Base-by-base conservation (phyloP, 2,329 filamentous ascomycete genomes). In the Clonostachys byssicola region DNA sequence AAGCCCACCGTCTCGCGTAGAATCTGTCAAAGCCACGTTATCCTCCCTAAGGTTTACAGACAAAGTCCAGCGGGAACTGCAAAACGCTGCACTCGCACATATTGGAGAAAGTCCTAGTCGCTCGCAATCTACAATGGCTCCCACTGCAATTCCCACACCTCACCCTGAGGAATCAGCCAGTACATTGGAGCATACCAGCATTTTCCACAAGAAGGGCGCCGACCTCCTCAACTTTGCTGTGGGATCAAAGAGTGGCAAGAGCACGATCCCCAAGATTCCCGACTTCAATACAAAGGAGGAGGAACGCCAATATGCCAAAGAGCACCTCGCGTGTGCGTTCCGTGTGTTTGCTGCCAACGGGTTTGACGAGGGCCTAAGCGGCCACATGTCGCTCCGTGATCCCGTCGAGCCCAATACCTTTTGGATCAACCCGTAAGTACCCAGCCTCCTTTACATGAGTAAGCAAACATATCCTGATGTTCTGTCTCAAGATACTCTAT, bases 331-430 rank as follows among this genome's bases (percentile, higher is more conserved):
- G 0, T 61, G 65, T 5, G 71, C 73, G 1, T 77, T 77, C 49
- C 66, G 73, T 23, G 66, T 75, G 7, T 76, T 75, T 59, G 66
- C 68, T 2, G 67, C 71, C 36, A 54, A 68, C 40, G 72, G 73
- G 9, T 76, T 65, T 61, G 78, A 75, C 0, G 83, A 86, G 59
- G 83, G 83, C 40, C 83, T 83, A 62, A 70, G 71, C 14, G 83
- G 83, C 2, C 83, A 87, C 57, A 86, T 87, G 47, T 74, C 67
- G 5, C 78, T 86, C 1, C 72, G 83, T 9, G 83, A 86, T 55
- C 81, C 83, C 0, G 78, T 84, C 53, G 65, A 77, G 51, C 67
- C 70, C 0, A 64, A 78, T 50, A 74, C 72, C 1, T 85, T 86
- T 60, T n/a, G n/a, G n/a, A n/a, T n/a, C n/a, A n/a, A n/a, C n/a